These are phyloP conservation scores for Craterostigma plantagineum DNA, from an alignment of 257 asterid species.

Conservation along the genomic window DNA sequence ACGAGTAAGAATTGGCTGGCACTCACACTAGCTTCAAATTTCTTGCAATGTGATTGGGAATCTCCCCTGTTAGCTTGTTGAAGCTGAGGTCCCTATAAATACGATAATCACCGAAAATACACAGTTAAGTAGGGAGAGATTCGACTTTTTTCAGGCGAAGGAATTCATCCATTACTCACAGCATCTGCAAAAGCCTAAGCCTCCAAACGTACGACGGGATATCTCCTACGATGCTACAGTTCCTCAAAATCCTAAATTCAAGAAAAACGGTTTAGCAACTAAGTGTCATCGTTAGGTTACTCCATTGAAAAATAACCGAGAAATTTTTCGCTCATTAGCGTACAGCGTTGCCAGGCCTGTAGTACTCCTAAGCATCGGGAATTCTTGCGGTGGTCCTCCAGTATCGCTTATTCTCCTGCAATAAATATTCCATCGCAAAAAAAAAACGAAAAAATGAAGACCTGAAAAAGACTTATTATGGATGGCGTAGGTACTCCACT, in stretches of 20 bases:
- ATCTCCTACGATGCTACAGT: slow-evolving; percentile 63
- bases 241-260: slow-evolving; percentile 53
- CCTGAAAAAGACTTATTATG: neutral
- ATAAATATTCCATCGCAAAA: slow-evolving; percentile 8
- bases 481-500: slow-evolving; percentile 23
- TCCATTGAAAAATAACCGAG: slow-evolving; percentile 7
- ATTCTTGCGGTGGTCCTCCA: slow-evolving; percentile 45
- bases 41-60: slow-evolving; percentile 33
- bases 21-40: slow-evolving; percentile 57
- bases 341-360: slow-evolving; percentile 41
- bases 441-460: neutral
- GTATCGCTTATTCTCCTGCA: slow-evolving; percentile 81
- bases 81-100: slow-evolving; percentile 56
- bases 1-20: too few relatives aligned
- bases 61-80: slow-evolving; percentile 55
- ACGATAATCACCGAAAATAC: slow-evolving; percentile 4
- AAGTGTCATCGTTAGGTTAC: slow-evolving; percentile 10
- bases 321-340: slow-evolving; percentile 10
- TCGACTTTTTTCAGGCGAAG: too few relatives aligned
- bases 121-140: slow-evolving; percentile 1
- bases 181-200: slow-evolving; percentile 26
- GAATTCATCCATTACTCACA: slow-evolving; percentile 53
- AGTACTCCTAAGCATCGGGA: slow-evolving; percentile 49
- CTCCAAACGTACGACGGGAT: slow-evolving; percentile 67
- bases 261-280: slow-evolving; percentile 10